phyloP scores from a whole-genome alignment of 169 alveolate species.

The Amoebophrya sp. region DNA sequence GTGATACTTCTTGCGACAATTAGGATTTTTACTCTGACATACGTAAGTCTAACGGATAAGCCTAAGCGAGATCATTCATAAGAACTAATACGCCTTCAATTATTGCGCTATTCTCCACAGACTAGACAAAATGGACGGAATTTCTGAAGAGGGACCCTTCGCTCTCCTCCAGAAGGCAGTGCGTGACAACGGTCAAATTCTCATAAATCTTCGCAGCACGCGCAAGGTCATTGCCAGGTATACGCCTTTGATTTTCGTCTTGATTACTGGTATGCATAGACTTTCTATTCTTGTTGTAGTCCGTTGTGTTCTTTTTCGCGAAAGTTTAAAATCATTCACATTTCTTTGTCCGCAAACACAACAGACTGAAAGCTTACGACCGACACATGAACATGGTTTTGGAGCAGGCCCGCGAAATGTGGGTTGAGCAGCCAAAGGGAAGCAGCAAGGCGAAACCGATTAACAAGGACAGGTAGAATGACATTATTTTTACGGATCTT shows the following conservation, averaged over 20 bases:
- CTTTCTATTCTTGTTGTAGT: background rate
- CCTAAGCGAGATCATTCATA: no score
- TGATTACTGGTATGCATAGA: background rate
- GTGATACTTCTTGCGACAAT: no score
- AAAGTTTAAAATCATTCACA: background rate
- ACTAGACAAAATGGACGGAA: no score
- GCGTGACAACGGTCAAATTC: background rate
- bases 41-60: no score
- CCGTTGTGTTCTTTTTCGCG: background rate
- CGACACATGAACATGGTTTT: conserved; percentile 1
- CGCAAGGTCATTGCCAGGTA: conserved; percentile 19
- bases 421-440: conserved; percentile 18
- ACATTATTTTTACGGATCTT: background rate
- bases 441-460: background rate
- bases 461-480: background rate
- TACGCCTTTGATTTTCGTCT: background rate
- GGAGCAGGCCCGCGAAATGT: background rate
- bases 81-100: no score
- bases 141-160: background rate
- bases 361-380: conserved; percentile 1
- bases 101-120: no score
- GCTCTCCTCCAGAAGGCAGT: background rate
- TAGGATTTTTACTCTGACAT: no score
- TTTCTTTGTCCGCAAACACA: no score
- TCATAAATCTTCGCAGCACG: background rate